These are phyloP conservation scores for Xenoacremonium recifei DNA, from an alignment of 2,329 filamentous ascomycete genomes.

Conservation along the genomic window DNA sequence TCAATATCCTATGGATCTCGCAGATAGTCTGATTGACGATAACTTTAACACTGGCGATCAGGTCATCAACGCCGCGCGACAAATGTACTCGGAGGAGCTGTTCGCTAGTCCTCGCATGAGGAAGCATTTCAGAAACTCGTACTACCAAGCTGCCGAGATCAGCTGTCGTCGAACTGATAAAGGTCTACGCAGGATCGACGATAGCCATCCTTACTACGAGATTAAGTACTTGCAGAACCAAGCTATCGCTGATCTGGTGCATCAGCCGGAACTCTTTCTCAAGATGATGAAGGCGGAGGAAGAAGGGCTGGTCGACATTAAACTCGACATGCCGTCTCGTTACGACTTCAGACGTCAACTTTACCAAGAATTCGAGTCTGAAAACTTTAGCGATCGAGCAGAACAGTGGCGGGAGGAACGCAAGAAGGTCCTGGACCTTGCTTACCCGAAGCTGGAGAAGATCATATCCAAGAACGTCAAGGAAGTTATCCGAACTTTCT, in stretches of 20 bases:
- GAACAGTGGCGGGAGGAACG: conserved; percentile 93
- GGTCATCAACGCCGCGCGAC: conserved; percentile 75
- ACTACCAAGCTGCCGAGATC: conserved; percentile 79
- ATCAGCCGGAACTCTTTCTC: conserved; percentile 83
- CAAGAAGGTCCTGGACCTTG: conserved; percentile 77
- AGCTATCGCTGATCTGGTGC: conserved; percentile 76
- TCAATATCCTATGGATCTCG: conserved; percentile 79
- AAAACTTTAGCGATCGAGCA: conserved; percentile 92
- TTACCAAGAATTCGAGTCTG: conserved; percentile 82
- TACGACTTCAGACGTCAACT: conserved; percentile 75
- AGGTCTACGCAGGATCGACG: conserved; percentile 87
- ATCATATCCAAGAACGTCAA: conserved; percentile 91
- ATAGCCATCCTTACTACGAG: conserved; percentile 94
- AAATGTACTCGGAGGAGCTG: conserved; percentile 89
- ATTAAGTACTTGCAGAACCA: conserved; percentile 95
- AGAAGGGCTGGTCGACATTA: conserved; percentile 86
- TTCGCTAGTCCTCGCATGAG: conserved; percentile 85
- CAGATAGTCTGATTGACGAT: conserved; percentile 71
- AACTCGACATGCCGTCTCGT: conserved; percentile 73
- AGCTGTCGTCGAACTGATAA: conserved; percentile 93
- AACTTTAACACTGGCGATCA: conserved; percentile 74
- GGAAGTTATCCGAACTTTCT: conserved; percentile 88
- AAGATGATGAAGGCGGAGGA: conserved; percentile 98
- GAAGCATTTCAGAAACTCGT: conserved; percentile 78
- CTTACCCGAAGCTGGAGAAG: conserved; percentile 77